A percentile compares a stretch with the other conserved stretches of the same genome.
These are phyloP conservation scores for Pleurozium schreberi DNA, from an alignment of 225 moss, liverwort and hornwort species.

Conservation along the genomic window DNA sequence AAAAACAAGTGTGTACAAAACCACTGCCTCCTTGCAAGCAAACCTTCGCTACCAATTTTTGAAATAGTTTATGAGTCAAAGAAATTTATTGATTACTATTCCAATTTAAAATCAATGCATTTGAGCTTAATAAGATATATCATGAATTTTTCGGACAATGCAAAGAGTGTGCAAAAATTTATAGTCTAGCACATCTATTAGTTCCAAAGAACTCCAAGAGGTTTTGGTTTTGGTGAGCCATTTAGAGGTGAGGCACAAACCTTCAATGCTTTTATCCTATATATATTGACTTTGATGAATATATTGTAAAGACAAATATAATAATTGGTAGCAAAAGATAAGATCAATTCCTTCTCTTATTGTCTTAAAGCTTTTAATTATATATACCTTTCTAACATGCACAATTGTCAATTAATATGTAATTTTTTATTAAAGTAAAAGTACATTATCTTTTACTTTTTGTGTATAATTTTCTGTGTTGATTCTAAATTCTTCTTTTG, in stretches of 20 bases:
- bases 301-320: background rate
- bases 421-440: background rate
- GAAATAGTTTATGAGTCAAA: background rate
- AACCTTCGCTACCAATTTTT: accelerated
- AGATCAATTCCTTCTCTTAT: background rate
- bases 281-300: background rate
- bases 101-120: background rate
- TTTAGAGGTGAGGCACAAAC: background rate
- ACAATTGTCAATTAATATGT: background rate
- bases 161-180: background rate
- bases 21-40: background rate
- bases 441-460: background rate
- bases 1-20: background rate
- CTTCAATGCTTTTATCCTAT: background rate
- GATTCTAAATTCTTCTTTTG: background rate
- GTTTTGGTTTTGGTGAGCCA: background rate
- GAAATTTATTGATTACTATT: background rate
- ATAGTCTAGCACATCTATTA: background rate
- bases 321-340: background rate
- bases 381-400: background rate
- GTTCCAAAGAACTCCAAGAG: background rate
- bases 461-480: background rate
- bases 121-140: background rate
- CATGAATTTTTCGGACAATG: background rate
- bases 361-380: background rate